Percentiles rank a stretch among this genome's conserved stretches.
Evolutionary conservation across 768 basidiomycete species (phyloP).

Genomic region (Russula olivacea): DNA sequence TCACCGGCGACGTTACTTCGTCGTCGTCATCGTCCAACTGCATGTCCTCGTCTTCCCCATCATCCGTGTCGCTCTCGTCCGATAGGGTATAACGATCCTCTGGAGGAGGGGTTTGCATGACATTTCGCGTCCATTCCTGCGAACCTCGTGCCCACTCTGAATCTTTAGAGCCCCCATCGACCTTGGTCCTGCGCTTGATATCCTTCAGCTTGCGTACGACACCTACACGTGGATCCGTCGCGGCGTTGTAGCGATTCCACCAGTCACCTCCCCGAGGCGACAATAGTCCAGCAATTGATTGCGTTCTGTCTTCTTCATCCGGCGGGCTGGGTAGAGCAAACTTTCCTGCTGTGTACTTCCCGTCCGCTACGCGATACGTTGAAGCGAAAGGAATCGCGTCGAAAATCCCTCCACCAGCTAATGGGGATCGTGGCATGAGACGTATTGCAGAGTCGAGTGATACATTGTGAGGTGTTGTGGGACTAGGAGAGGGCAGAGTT

Average conservation of each 20-base stretch:
- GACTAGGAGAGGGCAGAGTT: conserved; percentile 37
- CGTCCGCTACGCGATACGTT: conserved; percentile 57
- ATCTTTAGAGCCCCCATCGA: conserved; percentile 35
- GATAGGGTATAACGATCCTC: conserved; percentile 33
- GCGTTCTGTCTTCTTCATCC: conserved; percentile 36
- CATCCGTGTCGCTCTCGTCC: conserved; percentile 36
- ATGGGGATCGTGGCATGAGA: conserved; percentile 23
- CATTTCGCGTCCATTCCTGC: conserved; percentile 43
- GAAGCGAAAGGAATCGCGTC: conserved; percentile 71
- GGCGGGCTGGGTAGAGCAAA: conserved; percentile 64
- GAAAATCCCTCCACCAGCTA: conserved; percentile 38
- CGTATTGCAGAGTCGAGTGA: conserved; percentile 25
- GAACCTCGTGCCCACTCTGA: conserved; percentile 41
- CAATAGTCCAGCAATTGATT: conserved; percentile 11
- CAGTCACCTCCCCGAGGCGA: conserved; percentile 41
- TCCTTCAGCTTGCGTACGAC: conserved; percentile 63
- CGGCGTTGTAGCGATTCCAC: conserved; percentile 49
- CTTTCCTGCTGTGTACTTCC: conserved; percentile 71
- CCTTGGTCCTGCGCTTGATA: conserved; percentile 54
- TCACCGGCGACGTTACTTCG: conserved; percentile 24
- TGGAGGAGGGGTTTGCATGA: conserved; percentile 26
- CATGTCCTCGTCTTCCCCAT: conserved; percentile 38
- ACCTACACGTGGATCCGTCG: conserved; percentile 67
- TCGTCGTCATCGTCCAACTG: conserved; percentile 31
- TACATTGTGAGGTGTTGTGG: conserved; percentile 11